phyloP scores from a whole-genome alignment of 192 early-diverging fungal species.

The Gamsiella multidivaricata region DNA sequence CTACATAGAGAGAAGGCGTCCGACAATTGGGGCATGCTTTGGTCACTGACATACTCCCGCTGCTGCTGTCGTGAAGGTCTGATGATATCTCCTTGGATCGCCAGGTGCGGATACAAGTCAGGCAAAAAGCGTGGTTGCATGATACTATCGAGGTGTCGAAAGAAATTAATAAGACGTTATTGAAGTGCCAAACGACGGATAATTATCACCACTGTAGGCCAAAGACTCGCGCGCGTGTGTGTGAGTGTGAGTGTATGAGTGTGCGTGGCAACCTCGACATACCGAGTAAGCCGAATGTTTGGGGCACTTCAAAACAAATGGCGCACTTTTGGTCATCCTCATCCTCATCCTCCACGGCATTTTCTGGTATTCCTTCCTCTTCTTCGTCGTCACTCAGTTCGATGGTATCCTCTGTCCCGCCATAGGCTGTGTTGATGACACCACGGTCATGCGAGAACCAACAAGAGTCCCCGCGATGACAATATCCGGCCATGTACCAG shows the following conservation, averaged over 20 bases:
- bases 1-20: constrained; percentile 42
- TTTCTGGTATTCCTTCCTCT: not conserved
- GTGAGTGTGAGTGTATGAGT: not conserved
- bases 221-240: not conserved
- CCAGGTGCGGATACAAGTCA: constrained; percentile 51
- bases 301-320: constrained; percentile 42
- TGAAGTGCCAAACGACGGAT: too few species aligned
- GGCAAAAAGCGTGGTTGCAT: constrained; percentile 51
- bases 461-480: constrained; percentile 38
- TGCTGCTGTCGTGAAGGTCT: constrained; percentile 3
- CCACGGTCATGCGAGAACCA: constrained; percentile 51
- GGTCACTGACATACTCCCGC: constrained; percentile 26
- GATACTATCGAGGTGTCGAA: constrained; percentile 16
- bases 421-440: not conserved
- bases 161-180: too few species aligned
- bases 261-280: not conserved
- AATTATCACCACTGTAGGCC: too few species aligned
- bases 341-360: not conserved
- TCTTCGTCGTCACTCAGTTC: constrained; percentile 8
- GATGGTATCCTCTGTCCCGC: not conserved
- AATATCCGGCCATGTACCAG: constrained; percentile 51
- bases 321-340: constrained; percentile 38
- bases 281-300: constrained; percentile 48
- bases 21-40: constrained; percentile 51
- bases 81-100: constrained; percentile 35